These are phyloP conservation scores for Carex sylvatica DNA, from an alignment of 202 grass and related monocot species.

Conservation along the genomic window DNA sequence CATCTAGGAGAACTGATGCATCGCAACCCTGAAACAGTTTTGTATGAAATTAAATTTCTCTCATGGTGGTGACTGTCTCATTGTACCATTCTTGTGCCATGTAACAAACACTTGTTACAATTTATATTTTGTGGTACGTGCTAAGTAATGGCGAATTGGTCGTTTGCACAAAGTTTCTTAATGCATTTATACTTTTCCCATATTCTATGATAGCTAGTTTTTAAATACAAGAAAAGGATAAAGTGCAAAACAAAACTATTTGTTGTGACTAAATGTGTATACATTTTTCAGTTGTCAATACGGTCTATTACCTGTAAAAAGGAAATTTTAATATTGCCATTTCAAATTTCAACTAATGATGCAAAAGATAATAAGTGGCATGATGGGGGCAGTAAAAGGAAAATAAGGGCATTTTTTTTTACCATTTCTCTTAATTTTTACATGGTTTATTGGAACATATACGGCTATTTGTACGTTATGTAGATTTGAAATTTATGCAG, in stretches of 20 bases:
- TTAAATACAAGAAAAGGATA: not conserved
- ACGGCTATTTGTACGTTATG: not conserved
- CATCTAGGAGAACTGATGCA: conserved; percentile 70
- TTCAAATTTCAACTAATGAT: not conserved
- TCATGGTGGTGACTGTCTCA: not conserved
- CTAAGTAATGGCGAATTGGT: not conserved
- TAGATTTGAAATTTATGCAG: not conserved
- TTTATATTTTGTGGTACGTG: not conserved
- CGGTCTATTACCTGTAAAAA: not conserved
- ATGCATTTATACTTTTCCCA: not conserved
- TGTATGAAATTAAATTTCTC: conserved; percentile 14
- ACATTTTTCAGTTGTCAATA: not conserved
- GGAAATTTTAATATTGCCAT: not conserved
- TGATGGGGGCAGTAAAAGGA: not conserved
- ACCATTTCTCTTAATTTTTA: too few species aligned
- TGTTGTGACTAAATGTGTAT: not conserved
- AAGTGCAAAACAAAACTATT: not conserved
- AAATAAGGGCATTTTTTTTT: too few species aligned
- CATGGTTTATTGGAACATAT: not conserved
- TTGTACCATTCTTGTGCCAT: not conserved
- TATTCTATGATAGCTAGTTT: not conserved
- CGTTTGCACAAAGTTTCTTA: not conserved
- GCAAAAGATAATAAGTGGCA: not conserved
- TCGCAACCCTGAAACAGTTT: conserved; percentile 60
- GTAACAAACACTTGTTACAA: not conserved